Evolutionary conservation across 2,329 filamentous ascomycete genomes (phyloP).

Genomic region (Incumbomyces lentus): DNA sequence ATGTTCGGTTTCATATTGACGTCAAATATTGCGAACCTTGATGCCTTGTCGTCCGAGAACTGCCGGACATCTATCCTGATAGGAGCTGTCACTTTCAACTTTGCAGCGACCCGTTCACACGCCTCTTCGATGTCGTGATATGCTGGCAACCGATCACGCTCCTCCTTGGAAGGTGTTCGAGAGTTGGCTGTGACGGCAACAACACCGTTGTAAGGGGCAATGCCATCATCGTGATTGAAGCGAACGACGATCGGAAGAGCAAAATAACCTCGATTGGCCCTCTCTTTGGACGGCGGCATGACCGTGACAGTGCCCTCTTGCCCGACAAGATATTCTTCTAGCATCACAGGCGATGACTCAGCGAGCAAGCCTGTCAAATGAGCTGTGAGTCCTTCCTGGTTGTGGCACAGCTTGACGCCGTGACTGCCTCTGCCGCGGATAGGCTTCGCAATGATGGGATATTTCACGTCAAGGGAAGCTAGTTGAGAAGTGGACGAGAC

Average conservation of each 20-base stretch:
- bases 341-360: slow-evolving; percentile 31
- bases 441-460: slow-evolving; percentile 40
- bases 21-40: slow-evolving; percentile 40
- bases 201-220: slow-evolving; percentile 41
- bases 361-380: slow-evolving; percentile 29
- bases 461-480: slow-evolving; percentile 18
- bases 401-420: slow-evolving; percentile 39
- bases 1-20: slow-evolving; percentile 46
- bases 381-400: slow-evolving; percentile 21
- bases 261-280: slow-evolving; percentile 28
- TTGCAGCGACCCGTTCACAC: slow-evolving; percentile 31
- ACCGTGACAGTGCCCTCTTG: slow-evolving; percentile 43
- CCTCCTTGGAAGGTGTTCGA: slow-evolving; percentile 25
- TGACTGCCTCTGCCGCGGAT: slow-evolving; percentile 40
- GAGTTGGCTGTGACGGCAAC: slow-evolving; percentile 42
- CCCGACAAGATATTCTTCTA: slow-evolving; percentile 40
- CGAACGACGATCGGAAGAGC: slow-evolving; percentile 36
- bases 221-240: slow-evolving; percentile 39
- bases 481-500: slow-evolving; percentile 18
- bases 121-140: slow-evolving; percentile 28
- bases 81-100: slow-evolving; percentile 34
- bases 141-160: slow-evolving; percentile 24
- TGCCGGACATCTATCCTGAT: slow-evolving; percentile 40
- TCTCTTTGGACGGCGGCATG: slow-evolving; percentile 35
- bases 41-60: slow-evolving; percentile 21